These are phyloP conservation scores for Fraxinus platypoda DNA, from an alignment of 305 asterid genomes.

Conservation along the genomic window DNA sequence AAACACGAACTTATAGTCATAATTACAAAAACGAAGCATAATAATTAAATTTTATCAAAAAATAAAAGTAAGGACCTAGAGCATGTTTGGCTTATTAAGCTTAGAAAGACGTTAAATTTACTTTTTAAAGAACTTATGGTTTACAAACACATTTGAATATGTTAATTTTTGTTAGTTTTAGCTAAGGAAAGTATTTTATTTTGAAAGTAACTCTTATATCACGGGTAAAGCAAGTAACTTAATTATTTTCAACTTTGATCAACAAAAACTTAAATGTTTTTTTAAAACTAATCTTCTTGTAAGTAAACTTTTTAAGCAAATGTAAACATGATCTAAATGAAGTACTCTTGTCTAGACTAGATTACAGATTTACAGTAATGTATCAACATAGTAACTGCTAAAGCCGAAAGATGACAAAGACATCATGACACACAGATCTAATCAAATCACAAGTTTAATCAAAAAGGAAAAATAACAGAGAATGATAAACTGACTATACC, in stretches of 20 bases:
- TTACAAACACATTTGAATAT: background rate
- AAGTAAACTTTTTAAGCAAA: background rate
- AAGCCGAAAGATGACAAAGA: background rate
- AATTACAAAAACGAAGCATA: background rate
- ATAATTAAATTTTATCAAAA: background rate
- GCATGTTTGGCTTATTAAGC: background rate
- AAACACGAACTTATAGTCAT: background rate
- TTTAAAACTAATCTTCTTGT: background rate
- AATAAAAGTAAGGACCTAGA: background rate
- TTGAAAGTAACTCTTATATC: background rate
- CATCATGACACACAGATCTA: constrained; percentile 12
- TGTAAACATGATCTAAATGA: background rate
- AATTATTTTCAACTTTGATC: background rate
- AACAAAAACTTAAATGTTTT: background rate
- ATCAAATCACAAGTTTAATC: background rate
- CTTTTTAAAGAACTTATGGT: background rate
- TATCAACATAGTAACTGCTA: background rate
- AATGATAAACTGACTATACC: constrained; percentile 37
- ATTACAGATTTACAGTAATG: background rate
- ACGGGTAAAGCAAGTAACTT: background rate
- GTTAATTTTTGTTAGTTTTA: background rate
- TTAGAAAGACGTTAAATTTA: background rate
- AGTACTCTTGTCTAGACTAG: background rate
- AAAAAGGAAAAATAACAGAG: background rate
- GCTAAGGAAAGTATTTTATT: background rate